These are phyloP conservation scores for Colletotrichum sp. DNA, from an alignment of 2,329 filamentous ascomycete genomes.

Conservation along the genomic window DNA sequence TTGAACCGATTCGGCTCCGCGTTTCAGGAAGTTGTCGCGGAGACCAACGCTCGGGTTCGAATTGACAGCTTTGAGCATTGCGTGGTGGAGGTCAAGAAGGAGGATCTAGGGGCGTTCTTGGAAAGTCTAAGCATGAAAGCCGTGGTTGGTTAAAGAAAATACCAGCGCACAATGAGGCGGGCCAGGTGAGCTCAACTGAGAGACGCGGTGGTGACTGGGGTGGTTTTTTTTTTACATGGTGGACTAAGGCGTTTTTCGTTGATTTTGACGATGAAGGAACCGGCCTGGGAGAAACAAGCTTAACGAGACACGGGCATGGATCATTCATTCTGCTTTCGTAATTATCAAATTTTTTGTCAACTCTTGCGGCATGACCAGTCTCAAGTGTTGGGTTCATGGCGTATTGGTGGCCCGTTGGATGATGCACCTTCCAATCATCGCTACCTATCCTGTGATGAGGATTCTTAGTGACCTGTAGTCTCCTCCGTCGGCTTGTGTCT, in stretches of 20 bases:
- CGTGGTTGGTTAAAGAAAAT: conserved; percentile 64
- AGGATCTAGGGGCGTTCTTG: conserved; percentile 88
- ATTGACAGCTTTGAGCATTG: conserved; percentile 98
- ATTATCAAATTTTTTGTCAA: neutral
- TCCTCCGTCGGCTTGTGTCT: neutral
- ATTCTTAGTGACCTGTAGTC: neutral
- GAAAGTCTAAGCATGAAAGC: conserved; percentile 92
- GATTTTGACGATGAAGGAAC: neutral
- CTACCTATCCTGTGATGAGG: neutral
- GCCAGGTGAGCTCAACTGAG: neutral
- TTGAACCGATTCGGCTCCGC: conserved; percentile 92
- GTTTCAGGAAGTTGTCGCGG: conserved; percentile 92
- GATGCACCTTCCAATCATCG: neutral
- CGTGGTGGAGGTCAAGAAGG: conserved; percentile 97
- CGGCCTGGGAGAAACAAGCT: neutral
- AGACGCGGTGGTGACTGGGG: neutral
- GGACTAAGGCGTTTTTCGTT: neutral
- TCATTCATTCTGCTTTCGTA: conserved; percentile 4
- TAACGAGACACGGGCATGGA: conserved; percentile 7
- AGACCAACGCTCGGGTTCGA: conserved; percentile 86
- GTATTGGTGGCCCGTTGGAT: neutral
- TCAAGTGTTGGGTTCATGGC: neutral
- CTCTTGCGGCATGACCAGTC: neutral
- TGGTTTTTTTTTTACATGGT: neutral
- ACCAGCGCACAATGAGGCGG: neutral